These are phyloP conservation scores for Aspergillus pseudonomiae DNA, from an alignment of 2,329 filamentous ascomycete species.

Conservation along the genomic window DNA sequence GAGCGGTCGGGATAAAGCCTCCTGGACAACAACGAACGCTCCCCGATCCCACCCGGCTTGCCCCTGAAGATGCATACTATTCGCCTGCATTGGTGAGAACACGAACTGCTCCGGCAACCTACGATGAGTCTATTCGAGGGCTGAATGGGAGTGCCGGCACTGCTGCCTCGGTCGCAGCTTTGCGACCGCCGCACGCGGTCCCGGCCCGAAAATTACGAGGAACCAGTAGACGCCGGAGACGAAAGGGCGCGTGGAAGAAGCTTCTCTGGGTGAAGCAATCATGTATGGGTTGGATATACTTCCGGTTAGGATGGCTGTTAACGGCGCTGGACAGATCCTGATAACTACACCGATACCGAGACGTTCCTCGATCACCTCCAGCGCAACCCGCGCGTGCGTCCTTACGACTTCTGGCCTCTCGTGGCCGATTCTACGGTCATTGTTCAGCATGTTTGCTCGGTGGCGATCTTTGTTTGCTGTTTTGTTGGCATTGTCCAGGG, in stretches of 20 bases:
- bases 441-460: constrained; percentile 93
- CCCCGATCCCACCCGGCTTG: constrained; percentile 68
- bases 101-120: constrained; percentile 41
- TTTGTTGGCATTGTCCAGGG: constrained; percentile 89
- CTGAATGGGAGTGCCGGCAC: constrained; percentile 47
- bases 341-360: constrained; percentile 96
- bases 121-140: constrained; percentile 39
- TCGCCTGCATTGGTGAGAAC: constrained; percentile 62
- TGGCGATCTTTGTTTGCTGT: constrained; percentile 91
- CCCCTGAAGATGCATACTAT: constrained; percentile 82
- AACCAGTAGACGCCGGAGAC: constrained; percentile 67
- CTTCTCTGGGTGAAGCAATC: constrained; percentile 97
- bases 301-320: constrained; percentile 3
- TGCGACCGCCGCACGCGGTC: constrained; percentile 45
- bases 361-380: constrained; percentile 97
- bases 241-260: constrained; percentile 87
- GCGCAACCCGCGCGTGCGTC: constrained; percentile 86
- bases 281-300: constrained; percentile 57
- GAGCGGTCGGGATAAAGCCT: constrained; percentile 39
- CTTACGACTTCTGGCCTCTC: constrained; percentile 97
- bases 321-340: constrained; percentile 67
- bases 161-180: constrained; percentile 43
- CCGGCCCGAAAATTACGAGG: constrained; percentile 51
- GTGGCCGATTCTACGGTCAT: constrained; percentile 95
- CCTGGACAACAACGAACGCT: constrained; percentile 43